Base-by-base conservation (phyloP, 2,329 filamentous ascomycete species). In the Aschersonia sp. region DNA sequence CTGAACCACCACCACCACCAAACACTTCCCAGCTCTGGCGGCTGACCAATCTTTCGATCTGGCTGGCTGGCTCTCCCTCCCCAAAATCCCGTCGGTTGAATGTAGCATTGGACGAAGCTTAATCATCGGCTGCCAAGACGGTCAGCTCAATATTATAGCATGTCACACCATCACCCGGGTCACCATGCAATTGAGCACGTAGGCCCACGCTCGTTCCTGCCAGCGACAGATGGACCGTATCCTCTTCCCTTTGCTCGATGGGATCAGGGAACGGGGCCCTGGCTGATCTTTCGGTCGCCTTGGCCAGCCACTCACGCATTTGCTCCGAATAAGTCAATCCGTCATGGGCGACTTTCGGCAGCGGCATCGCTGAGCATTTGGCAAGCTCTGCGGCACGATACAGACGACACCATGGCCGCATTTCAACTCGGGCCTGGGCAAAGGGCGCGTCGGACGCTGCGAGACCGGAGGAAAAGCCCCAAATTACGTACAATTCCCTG, bases 121-220 rank as follows among this genome's bases (percentile, higher is more conserved):
- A 30, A 37, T 40, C 40, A 12, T 35, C 40, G 12, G 46, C 39
- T 10, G 46, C 43, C n/a, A 47, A n/a, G 31, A 47, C 30, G 8
- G 40, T 47, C 46, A 47, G 30, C 40, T 43, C 40, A 22, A 47
- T 39, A 43, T 47, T 41, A 12, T 47, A 37, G 10, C 30, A 43
- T 30, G 30, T 47, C 29, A 43, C 46, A 12, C 46, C 46, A 22
- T 43, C 40, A 9, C 46, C 32, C 10, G 30, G 31, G 6, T 6
- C 32, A 9, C 6, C 14, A n/a, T 4, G 10, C 40, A 42, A 2
- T n/a, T 5, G 40, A 14, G 40, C 40, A 42, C 40, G 10, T 1
- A 42, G 40, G 10, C 40, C 40, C 11, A 42, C 14, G 10, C 40
- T 42, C 10, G 40, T 22, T n/a, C 14, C 14, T 9, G 4, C 10